phyloP scores from a whole-genome alignment of 1,284 basidiomycete genomes.

The Leccinum laetum region DNA sequence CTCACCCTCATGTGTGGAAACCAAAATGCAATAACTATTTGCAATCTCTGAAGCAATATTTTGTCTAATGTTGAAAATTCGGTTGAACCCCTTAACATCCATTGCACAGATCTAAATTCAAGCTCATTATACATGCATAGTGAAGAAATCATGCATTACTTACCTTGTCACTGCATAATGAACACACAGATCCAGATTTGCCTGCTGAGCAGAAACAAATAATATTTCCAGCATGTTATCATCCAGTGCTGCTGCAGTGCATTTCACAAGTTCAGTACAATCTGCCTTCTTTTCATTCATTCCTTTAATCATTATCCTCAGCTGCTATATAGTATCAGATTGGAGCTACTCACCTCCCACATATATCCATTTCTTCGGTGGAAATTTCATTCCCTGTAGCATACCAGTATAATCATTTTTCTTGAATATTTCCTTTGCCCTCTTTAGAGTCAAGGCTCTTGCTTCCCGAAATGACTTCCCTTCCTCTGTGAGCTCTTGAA shows the following conservation, averaged over 20 bases:
- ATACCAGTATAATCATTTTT: background rate
- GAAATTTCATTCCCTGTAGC: background rate
- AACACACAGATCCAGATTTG: background rate
- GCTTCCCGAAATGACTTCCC: background rate
- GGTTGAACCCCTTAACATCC: background rate
- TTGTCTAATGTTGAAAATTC: background rate
- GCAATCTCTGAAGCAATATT: background rate
- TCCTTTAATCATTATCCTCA: no score
- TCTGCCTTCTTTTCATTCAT: background rate
- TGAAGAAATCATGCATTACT: background rate
- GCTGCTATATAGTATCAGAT: no score
- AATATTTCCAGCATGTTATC: background rate
- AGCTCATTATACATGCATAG: background rate
- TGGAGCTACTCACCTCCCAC: background rate
- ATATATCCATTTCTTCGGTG: background rate
- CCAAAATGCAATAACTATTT: background rate
- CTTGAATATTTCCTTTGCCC: slow-evolving; percentile 1
- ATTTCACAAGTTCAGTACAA: background rate
- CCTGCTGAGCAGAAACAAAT: background rate
- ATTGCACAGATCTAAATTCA: background rate
- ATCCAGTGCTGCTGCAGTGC: background rate
- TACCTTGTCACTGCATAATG: background rate
- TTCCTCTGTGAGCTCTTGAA: background rate
- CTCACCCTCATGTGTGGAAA: background rate
- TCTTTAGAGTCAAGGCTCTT: background rate